Evolutionary conservation across 2,329 filamentous ascomycete species (phyloP), one percentile per base, ranked within the genome.

Genomic region (Stachybotrys chartarum): DNA sequence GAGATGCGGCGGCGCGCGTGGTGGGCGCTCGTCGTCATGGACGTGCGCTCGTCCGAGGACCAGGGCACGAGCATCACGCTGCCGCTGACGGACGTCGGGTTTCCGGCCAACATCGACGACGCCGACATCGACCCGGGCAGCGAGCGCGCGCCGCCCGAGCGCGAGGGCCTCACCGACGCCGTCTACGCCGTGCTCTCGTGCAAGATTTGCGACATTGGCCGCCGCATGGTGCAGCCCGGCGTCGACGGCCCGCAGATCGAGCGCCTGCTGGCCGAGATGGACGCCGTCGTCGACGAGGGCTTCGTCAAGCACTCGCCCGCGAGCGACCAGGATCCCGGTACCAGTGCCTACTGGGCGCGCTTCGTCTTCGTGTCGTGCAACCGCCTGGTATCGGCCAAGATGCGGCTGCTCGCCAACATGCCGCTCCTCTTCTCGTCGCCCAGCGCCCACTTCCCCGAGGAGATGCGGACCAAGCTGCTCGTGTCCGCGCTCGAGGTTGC

Each of bases 1-100:
- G 83, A 88, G 62, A 82, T 86, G 68, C 76, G 84, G 17, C 75
- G 85, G 6, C 74, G 85, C 1, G 65, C 86, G 0, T 88, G 84
- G 76, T 86, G 83, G 78, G 76, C 78, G 18, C 72, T 88, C 2
- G 75, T 80, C 48, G 75, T 83, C 5, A 64, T 87, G 1, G 85
- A 88, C 58, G 72, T 81, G 8, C 75, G 80, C n/a, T 76, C 80
- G 0, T 79, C 83, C 4, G 82, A 85, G 58, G 80, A 84, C 31
- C 80, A 83, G 48, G 83, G 82, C 1, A 78, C 76, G 3, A 78
- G 76, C 18, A 65, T 80, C 17, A 76, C 71, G 1, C 75, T 83
- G 1, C 64, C 72, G 1, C 68, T 73, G 12, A 65, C 70, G 8
- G 80, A 85, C 58, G 83, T 81, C 0, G 72, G 72, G 45, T 66